phyloP scores from a whole-genome alignment of 2,329 filamentous ascomycete genomes.

The Calonectria hawksworthii region DNA sequence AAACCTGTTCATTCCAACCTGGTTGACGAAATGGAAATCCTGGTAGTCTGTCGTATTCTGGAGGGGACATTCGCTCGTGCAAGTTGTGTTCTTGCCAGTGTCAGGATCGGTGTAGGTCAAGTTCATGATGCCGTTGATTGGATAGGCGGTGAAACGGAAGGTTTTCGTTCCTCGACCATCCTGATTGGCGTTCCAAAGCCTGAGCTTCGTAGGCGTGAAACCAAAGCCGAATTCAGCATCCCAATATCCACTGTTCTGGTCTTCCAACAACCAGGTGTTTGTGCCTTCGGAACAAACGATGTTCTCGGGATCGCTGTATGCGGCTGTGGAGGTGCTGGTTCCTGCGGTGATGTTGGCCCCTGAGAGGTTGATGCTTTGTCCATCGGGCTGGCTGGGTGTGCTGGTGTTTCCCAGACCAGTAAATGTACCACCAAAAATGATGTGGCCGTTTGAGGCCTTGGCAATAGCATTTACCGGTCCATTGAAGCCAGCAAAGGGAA shows the following conservation, averaged over 20 bases:
- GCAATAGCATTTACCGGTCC: conserved; percentile 89
- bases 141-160: conserved; percentile 88
- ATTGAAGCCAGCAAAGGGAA: conserved; percentile 96
- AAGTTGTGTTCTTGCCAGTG: conserved; percentile 77
- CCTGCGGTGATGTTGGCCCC: conserved; percentile 80
- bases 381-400: conserved; percentile 74
- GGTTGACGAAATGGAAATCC: conserved; percentile 92
- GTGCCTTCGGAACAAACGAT: conserved; percentile 81
- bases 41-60: conserved; percentile 80
- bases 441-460: conserved; percentile 83
- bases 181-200: conserved; percentile 88
- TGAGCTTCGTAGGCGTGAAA: conserved; percentile 88
- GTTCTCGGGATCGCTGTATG: conserved; percentile 82
- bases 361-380: conserved; percentile 86
- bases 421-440: conserved; percentile 93
- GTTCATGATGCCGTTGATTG: conserved; percentile 95
- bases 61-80: conserved; percentile 88
- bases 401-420: conserved; percentile 88
- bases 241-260: conserved; percentile 85
- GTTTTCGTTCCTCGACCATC: conserved; percentile 89
- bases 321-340: conserved; percentile 71
- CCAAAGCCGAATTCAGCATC: conserved; percentile 85
- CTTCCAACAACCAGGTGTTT: conserved; percentile 82
- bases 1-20: conserved; percentile 89
- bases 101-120: conserved; percentile 87